A percentile compares a stretch with the other conserved stretches of the same genome.
phyloP scores from a whole-genome alignment of 768 basidiomycete species.

The Podaxis rugospora region DNA sequence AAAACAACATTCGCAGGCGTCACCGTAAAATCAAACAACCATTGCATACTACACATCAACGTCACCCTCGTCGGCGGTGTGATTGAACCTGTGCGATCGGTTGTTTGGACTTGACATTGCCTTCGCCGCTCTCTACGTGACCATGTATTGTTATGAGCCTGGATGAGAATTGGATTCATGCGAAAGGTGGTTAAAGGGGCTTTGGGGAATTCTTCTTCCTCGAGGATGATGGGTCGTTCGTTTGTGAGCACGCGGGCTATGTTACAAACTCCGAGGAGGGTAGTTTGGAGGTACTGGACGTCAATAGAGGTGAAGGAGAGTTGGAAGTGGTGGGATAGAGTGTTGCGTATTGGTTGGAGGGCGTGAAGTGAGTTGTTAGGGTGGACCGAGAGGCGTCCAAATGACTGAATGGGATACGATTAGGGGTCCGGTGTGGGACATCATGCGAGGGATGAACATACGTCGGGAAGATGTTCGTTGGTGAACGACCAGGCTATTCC shows the following conservation, averaged over 20 bases:
- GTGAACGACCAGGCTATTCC: conserved; percentile 83
- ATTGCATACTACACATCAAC: conserved; percentile 22
- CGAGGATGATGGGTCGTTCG: conserved; percentile 5
- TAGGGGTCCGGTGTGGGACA: background rate
- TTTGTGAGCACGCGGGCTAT: background rate
- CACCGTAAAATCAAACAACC: conserved; percentile 3
- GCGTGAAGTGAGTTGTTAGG: conserved; percentile 38
- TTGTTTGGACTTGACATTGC: conserved; percentile 21
- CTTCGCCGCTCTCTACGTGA: conserved; percentile 60
- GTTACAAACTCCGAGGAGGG: background rate
- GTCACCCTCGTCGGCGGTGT: conserved; percentile 45
- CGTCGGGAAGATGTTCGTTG: conserved; percentile 68
- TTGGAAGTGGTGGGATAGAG: conserved; percentile 37
- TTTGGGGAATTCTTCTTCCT: conserved; percentile 1
- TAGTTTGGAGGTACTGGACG: background rate
- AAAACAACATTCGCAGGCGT: conserved; percentile 18
- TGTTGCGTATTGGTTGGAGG: conserved; percentile 59
- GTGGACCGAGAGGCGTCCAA: conserved; percentile 30
- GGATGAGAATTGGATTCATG: conserved; percentile 15
- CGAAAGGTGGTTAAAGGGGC: background rate
- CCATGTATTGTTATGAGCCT: conserved; percentile 40
- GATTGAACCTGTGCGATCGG: conserved; percentile 36
- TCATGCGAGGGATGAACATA: conserved; percentile 31
- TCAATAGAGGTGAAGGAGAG: conserved; percentile 8
- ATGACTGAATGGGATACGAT: background rate